Conservation (phyloP, 768 basidiomycete species). For the Exsudoporus frostii region DNA sequence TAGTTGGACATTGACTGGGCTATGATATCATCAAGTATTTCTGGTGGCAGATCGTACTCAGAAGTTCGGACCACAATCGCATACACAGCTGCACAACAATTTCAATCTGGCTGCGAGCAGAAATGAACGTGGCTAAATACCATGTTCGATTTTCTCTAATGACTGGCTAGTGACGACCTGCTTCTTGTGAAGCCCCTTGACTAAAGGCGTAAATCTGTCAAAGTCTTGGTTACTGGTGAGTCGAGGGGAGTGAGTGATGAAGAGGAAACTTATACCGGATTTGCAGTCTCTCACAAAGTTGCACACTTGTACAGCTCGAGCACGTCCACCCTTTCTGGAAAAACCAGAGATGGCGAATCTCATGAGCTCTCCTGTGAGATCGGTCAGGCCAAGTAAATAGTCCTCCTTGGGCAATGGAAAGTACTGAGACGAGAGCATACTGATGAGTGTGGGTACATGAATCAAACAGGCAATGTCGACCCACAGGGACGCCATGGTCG, state of each 20-base stretch:
- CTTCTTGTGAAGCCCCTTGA: conserved; percentile 80
- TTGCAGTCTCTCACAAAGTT: conserved; percentile 72
- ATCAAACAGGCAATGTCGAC: conserved; percentile 27
- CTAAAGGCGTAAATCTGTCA: conserved; percentile 67
- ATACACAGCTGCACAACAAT: conserved; percentile 54
- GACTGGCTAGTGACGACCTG: conserved; percentile 82
- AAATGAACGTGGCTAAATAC: conserved; percentile 38
- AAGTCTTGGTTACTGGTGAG: conserved; percentile 51
- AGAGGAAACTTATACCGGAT: conserved; percentile 45
- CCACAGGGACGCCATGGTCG: conserved; percentile 59
- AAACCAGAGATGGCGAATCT: conserved; percentile 87
- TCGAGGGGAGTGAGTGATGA: neutral
- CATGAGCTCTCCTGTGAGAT: conserved; percentile 97
- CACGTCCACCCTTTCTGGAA: conserved; percentile 59
- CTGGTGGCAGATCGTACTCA: conserved; percentile 66
- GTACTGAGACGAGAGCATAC: conserved; percentile 45
- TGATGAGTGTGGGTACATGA: conserved; percentile 2
- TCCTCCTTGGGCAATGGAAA: conserved; percentile 77
- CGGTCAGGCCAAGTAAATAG: conserved; percentile 89
- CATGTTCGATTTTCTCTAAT: conserved; percentile 93
- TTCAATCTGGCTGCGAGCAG: conserved; percentile 2
- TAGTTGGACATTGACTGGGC: conserved; percentile 43
- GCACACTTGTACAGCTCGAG: conserved; percentile 61
- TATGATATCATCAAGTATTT: conserved; percentile 69
- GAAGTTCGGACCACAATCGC: conserved; percentile 68